Evolutionary conservation across 345 rosid species (phyloP).

Genomic region (Moringa oleifera): DNA sequence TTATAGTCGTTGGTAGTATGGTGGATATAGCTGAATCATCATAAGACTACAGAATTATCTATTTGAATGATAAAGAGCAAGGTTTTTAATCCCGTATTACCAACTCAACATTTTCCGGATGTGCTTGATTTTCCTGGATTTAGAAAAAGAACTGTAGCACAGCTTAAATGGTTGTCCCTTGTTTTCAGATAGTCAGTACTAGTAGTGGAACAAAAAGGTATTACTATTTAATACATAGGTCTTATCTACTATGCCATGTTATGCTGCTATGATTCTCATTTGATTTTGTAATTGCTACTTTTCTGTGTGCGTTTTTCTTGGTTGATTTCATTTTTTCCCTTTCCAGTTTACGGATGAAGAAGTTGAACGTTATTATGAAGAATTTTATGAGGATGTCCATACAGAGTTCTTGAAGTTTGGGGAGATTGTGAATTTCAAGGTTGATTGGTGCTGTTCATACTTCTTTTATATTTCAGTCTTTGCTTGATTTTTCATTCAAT

Average conservation of each 20-base stretch:
- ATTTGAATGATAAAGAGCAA: no score
- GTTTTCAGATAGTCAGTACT: not conserved
- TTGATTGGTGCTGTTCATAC: conserved; percentile 23
- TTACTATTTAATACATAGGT: conserved; percentile 19
- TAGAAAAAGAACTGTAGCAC: conserved; percentile 15
- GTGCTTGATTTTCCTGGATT: conserved; percentile 21
- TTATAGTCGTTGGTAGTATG: no score
- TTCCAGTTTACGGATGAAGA: conserved; percentile 93
- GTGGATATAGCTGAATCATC: no score
- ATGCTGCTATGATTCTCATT: not conserved
- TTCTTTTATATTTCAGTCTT: not conserved
- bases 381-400: conserved; percentile 96
- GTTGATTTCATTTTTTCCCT: conserved; percentile 9
- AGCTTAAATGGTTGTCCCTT: conserved; percentile 4
- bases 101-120: not conserved
- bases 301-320: not conserved
- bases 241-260: not conserved
- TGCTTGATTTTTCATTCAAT: not conserved
- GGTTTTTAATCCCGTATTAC: no score
- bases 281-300: not conserved
- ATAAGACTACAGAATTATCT: no score
- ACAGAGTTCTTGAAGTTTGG: conserved; percentile 95
- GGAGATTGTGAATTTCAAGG: conserved; percentile 95
- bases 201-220: conserved; percentile 13
- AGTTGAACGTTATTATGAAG: conserved; percentile 72